Evolutionary conservation across 768 basidiomycete genomes (phyloP), one percentile per base, ranked within the genome.

Genomic region (Lyophyllum semitale): DNA sequence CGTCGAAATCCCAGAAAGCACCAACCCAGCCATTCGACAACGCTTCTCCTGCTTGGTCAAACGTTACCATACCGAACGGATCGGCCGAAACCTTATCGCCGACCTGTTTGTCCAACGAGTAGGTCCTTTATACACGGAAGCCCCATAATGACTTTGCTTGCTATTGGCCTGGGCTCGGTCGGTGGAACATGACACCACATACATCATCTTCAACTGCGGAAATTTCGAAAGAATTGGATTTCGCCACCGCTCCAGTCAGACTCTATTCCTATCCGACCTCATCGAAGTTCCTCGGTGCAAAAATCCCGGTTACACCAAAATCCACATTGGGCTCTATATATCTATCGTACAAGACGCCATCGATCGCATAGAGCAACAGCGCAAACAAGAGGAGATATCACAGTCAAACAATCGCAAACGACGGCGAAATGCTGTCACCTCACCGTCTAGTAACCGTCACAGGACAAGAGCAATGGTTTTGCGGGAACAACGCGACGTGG

Each of bases 231-330:
- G 49, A n/a, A 63, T 63, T 5, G 57, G 37, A 1, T 50, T 64
- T 37, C 63, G 61, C 25, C 57, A 64, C 15, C 63, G 63, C 20
- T 26, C 32, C n/a, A 62, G 23, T 12, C 63, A 65, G 33, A 66
- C 61, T 0, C 48, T 66, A 2, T 64, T 51, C n/a, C 29, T 66
- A 2, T 65, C 66, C 1, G 54, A 59, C 7, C 55, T 64, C 1
- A 61, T 66, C 22, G 52, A 63, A 37, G 29, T 57, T 13, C 9
- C 40, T 8, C 29, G 29, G 11, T 55, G 55, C 30, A 41, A 51
- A 27, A n/a, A 52, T 30, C 60, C 59, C 6, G 51, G 15, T 2
- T 66, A 63, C 25, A 53, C 59, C 3, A 48, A 55, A 3, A 27
- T 67, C 2, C 59, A 66, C 3, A 30, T 55, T 3, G 63, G 59